Base-by-base conservation (phyloP, 169 alveolate species). In the Fabrea salina region DNA sequence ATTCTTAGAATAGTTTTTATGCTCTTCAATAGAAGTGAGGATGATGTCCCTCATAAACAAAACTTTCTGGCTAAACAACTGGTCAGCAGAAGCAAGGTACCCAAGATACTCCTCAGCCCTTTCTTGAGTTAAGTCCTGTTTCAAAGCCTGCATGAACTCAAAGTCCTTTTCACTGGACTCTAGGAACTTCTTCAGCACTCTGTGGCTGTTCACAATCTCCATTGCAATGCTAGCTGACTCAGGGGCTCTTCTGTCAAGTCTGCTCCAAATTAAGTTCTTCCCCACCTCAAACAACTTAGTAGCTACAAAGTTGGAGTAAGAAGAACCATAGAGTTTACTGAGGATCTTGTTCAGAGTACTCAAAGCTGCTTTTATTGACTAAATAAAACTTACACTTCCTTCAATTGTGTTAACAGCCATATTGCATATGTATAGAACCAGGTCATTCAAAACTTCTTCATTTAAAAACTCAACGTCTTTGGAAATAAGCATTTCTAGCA, bases 341-440 rank as follows among this genome's bases (percentile, higher is more conserved):
- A 33, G 11, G 11, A 54, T 11, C 66, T n/a, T 54, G 66, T 8
- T 8, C 33, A 8, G 13, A 54, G 22, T 11, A n/a, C n/a, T n/a
- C n/a, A 54, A 19, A 19, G 66, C 8, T 7, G 11, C 30, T 7
- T 8, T 6, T 8, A 6, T 7, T 6, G 11, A 7, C 25, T 8
- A 8, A 6, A 54, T 54, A 6, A 11, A 8, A 8, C 66, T 33
- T 54, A 33, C 39, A 54, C 43, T 25, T 13, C 51, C n/a, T 4
- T 61, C 74, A 32, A 61, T 61, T 16, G 39, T n/a, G 39, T 61
- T 61, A 51, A 47, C 32, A 37, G 37, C 50, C 41, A 61, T 61
- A 32, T 8, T 27, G 1, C 74, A 47, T 22, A 61, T 33, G 39
- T 61, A 61, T 13, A 11, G 16, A 7, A 37, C 13, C 19, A 61